These are phyloP conservation scores for Tillandsia fasciculata DNA, from an alignment of 176 grass and related monocot species.

Conservation along the genomic window DNA sequence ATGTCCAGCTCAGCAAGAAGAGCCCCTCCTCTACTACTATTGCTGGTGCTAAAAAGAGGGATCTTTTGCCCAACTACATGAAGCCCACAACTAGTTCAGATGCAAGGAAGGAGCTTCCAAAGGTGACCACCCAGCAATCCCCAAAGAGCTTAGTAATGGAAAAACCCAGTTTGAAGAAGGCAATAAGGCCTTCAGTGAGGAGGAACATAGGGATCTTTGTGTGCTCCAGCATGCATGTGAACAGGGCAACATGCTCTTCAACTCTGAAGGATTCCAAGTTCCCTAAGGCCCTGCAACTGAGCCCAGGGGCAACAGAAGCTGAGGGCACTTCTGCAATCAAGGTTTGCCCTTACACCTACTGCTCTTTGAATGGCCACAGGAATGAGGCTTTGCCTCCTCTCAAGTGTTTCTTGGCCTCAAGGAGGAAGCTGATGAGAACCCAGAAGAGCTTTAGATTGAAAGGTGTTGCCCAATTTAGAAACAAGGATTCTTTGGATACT, in stretches of 20 bases:
- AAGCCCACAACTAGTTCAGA: constrained; percentile 68
- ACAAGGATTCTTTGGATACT: constrained; percentile 4
- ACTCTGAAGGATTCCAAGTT: constrained; percentile 58
- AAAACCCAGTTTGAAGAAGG: constrained; percentile 13
- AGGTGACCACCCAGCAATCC: constrained; percentile 18
- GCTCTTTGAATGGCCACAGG: constrained; percentile 62
- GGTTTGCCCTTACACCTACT: constrained; percentile 71
- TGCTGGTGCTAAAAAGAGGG: constrained; percentile 9
- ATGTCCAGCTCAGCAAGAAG: neutral
- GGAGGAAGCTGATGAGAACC: constrained; percentile 61
- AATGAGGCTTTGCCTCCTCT: constrained; percentile 37
- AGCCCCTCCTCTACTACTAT: neutral
- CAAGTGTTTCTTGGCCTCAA: constrained; percentile 42
- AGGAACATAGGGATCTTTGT: constrained; percentile 35
- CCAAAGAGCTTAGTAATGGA: constrained; percentile 17
- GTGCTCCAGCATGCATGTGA: constrained; percentile 34
- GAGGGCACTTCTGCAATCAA: constrained; percentile 43
- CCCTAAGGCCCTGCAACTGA: constrained; percentile 49
- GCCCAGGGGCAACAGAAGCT: constrained; percentile 32
- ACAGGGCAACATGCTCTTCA: constrained; percentile 62
- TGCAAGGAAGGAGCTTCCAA: constrained; percentile 37
- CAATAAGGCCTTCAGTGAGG: constrained; percentile 28
- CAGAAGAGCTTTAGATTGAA: constrained; percentile 72
- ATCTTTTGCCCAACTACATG: constrained; percentile 76
- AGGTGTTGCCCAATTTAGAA: constrained; percentile 52